Conservation (phyloP, 495 filamentous ascomycete genomes). For the Cairneyella variabilis region DNA sequence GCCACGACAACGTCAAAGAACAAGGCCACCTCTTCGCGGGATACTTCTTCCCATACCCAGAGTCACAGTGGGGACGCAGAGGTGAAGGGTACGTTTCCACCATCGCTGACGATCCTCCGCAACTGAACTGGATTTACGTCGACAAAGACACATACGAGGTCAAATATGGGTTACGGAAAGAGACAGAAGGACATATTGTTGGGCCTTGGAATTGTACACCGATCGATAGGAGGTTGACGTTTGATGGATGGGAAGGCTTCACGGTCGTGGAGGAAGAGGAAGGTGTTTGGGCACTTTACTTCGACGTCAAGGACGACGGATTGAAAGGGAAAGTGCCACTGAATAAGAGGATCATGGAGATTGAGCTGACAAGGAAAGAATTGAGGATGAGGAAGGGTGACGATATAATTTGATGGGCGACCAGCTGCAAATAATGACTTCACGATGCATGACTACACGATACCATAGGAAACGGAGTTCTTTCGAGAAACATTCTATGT, state of each 20-base stretch:
- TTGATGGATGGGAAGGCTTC: constrained; percentile 52
- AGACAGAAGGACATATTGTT: constrained; percentile 41
- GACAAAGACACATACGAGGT: constrained; percentile 53
- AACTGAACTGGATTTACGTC: constrained; percentile 63
- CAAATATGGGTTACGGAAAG: constrained; percentile 46
- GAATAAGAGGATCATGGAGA: constrained; percentile 33
- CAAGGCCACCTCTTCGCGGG: constrained; percentile 54
- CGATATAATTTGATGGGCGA: constrained; percentile 12
- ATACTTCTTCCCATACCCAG: constrained; percentile 58
- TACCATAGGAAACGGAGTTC: too few species aligned
- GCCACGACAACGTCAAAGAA: constrained; percentile 28
- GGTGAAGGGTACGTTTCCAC: constrained; percentile 50
- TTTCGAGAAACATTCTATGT: too few species aligned
- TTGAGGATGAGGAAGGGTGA: constrained; percentile 30
- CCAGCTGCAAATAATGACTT: too few species aligned
- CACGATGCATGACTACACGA: too few species aligned
- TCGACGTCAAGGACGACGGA: constrained; percentile 42
- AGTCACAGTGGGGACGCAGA: constrained; percentile 41
- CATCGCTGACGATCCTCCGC: constrained; percentile 54
- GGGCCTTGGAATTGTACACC: constrained; percentile 56
- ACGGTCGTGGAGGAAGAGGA: constrained; percentile 36
- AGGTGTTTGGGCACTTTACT: constrained; percentile 42
- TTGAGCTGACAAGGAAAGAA: constrained; percentile 40
- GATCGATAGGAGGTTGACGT: constrained; percentile 49
- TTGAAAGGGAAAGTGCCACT: constrained; percentile 33